Base-by-base conservation (phyloP, 2,329 filamentous ascomycete species). In the Phialophora verrucosa region DNA sequence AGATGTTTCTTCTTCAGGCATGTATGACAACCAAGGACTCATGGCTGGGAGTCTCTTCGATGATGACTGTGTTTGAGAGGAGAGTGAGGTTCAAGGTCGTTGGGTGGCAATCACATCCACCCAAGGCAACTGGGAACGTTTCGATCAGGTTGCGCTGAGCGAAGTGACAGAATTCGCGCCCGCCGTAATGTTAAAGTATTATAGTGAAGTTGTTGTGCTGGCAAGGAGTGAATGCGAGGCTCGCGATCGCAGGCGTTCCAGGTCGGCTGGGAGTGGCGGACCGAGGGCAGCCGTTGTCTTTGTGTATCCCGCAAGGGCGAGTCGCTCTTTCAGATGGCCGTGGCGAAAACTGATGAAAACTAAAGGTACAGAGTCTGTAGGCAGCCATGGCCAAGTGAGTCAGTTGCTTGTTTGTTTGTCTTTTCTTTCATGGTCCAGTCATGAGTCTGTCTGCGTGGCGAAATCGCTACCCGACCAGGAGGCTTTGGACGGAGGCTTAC, bases 361-460 rank as follows among this genome's bases (percentile, higher is more conserved):
- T 59, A 66, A 51, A 61, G 23, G 59, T 54, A 66, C 38, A 59
- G 51, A 55, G 59, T 64, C 68, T 70, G 51, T 61, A 70, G 63
- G 63, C 49, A 68, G 63, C 57, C 68, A 70, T 70, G 29, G 54
- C 51, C 27, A 54, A n/a, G 62, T 65, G 65, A 66, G 65, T 70
- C 65, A 70, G 68, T 66, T 61, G 59, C 7, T 20, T 44, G 51
- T 47, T 56, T 32, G 38, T 47, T 35, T 60, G 35, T 17, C 11
- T 29, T 47, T 44, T 17, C 7, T 23, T 54, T 58, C 32, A 59
- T 62, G 51, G 62, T 44, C 59, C 54, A 51, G 63, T 49, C 59
- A 57, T 64, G 64, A 63, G 64, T 67, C 61, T 62, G 23, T 49
- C 42, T 53, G 29, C 59, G 59, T 67, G 58, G 62, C 64, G 25